A percentile compares a stretch with the other conserved stretches of the same genome.
phyloP scores from a whole-genome alignment of 257 asterid genomes.

The Agastache rugosa region DNA sequence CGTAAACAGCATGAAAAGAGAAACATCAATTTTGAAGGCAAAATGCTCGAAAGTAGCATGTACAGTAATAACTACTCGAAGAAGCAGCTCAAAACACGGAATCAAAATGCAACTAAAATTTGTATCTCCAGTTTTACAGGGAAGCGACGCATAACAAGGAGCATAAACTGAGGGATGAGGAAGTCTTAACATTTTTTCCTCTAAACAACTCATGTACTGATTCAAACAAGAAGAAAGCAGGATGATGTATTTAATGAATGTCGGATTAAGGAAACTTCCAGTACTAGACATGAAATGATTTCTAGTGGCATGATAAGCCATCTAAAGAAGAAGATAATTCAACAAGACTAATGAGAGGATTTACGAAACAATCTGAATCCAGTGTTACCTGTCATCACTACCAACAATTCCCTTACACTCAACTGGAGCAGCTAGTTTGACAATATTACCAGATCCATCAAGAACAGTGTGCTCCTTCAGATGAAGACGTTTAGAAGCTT shows the following conservation, averaged over 20 bases:
- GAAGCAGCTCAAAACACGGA: constrained; percentile 2
- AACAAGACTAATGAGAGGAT: constrained; percentile 12
- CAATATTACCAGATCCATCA: constrained; percentile 82
- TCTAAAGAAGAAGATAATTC: constrained; percentile 2
- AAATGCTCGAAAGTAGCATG: constrained; percentile 11
- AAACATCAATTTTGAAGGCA: not conserved
- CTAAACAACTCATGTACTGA: constrained; percentile 5
- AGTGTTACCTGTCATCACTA: constrained; percentile 89
- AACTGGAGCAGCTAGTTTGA: constrained; percentile 94
- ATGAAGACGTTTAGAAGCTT: constrained; percentile 92
- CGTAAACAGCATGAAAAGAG: constrained; percentile 22
- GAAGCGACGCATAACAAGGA: constrained; percentile 13
- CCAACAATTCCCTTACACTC: constrained; percentile 99
- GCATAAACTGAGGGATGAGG: not conserved
- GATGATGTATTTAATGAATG: not conserved
- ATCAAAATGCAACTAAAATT: not conserved
- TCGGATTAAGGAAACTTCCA: not conserved
- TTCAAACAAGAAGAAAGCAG: constrained; percentile 28
- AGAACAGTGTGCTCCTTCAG: constrained; percentile 88
- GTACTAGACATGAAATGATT: constrained; percentile 7
- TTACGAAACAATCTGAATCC: constrained; percentile 5
- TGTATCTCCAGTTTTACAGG: not conserved
- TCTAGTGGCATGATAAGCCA: constrained; percentile 3
- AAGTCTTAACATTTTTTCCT: not conserved
- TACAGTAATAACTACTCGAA: not conserved